Evolutionary conservation across 257 asterid genomes (phyloP), one percentile per base, ranked within the genome.

Genomic region (Pogostemon cablin): DNA sequence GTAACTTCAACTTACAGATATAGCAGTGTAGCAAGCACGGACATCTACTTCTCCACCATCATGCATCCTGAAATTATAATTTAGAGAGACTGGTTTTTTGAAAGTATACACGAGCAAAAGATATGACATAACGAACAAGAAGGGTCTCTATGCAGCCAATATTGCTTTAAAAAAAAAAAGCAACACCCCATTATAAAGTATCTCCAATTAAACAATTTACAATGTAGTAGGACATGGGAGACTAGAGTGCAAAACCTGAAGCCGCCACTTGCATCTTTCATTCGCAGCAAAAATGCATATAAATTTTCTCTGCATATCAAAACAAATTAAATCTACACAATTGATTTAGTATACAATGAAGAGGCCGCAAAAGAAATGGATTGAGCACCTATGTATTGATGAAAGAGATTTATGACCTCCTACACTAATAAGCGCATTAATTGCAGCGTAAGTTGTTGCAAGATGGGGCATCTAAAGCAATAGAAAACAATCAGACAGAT

Each of bases 21-120:
- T 76, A 47, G 99, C 97, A 67, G 98, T 95, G 83, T 91, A 95
- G 82, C 99, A 89, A 61, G 98, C 97, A 46, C 99, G 99, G 53
- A 86, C 97, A 79, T 95, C 99, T 43, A 91, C 52, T 81, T 95
- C 99, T 67, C 99, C 99, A 25, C 98, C 99, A 70, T 86, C 95
- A 80, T 95, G 99, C 99, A 95, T 95, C 89, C 96, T 91, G 81
- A 64, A 67, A 77, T 47, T 66, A 71, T 8, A 63, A 77, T 67
- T 64, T 60, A 76, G 44, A 75, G 35, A 48, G 43, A 38, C 3
- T 59, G 25, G 44, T 17, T 34, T 20, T 44, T 52, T 37, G 20
- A 53, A 48, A 6, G 25, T 20, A 63, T 20, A 74, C 49, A 25
- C 58, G 55, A 46, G 54, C 7, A 44, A 59, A 75, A 40, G 56